Evolutionary conservation across 306 rosid species (phyloP).

Genomic region (Medicago arabica): DNA sequence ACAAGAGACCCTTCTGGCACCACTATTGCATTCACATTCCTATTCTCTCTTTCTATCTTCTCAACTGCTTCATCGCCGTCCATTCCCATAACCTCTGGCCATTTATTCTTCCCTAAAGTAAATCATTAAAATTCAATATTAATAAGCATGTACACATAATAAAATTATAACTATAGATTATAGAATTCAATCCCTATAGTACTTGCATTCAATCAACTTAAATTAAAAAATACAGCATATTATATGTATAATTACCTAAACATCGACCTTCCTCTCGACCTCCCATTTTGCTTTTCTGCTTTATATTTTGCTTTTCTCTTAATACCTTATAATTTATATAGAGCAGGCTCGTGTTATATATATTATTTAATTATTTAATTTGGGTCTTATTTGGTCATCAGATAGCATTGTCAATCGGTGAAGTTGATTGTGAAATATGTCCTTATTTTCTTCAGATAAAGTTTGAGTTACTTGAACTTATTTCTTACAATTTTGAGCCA

Average conservation of each 20-base stretch:
- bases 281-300: not conserved
- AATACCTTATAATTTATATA: too few species aligned
- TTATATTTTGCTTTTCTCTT: not conserved
- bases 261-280: not conserved
- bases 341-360: not conserved
- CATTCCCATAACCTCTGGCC: slow-evolving; percentile 56
- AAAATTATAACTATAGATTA: not conserved
- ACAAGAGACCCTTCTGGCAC: slow-evolving; percentile 38
- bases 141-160: not conserved
- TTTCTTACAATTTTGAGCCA: not conserved
- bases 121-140: not conserved
- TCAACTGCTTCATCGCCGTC: slow-evolving; percentile 40
- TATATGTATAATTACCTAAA: slow-evolving; percentile 7
- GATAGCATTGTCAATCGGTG: not conserved
- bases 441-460: not conserved
- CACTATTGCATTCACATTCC: slow-evolving; percentile 30
- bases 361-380: not conserved
- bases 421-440: slow-evolving; percentile 13
- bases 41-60: slow-evolving; percentile 46
- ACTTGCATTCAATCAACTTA: not conserved
- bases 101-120: slow-evolving; percentile 45
- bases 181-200: not conserved
- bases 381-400: not conserved
- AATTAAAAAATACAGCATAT: not conserved
- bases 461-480: not conserved